phyloP scores from a whole-genome alignment of 2,329 filamentous ascomycete species.

The Trichoderma afroharzianum region DNA sequence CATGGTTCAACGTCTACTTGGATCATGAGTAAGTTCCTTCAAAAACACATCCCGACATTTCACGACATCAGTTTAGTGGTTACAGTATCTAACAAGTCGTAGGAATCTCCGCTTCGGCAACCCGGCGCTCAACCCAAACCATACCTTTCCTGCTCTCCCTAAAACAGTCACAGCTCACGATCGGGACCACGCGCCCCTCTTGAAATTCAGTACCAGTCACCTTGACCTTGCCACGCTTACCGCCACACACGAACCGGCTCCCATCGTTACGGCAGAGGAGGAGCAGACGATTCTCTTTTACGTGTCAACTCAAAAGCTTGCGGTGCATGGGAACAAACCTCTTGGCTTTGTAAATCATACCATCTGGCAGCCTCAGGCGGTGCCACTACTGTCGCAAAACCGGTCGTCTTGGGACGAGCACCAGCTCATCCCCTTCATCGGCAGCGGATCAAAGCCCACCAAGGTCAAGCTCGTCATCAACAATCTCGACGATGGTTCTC shows the following conservation, averaged over 20 bases:
- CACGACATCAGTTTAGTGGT: too few species aligned
- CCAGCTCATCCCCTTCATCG: conserved; percentile 24
- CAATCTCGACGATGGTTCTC: conserved; percentile 33
- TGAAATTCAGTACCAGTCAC: conserved; percentile 3
- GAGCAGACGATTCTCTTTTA: conserved; percentile 25
- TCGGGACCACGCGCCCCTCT: background rate
- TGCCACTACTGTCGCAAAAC: conserved; percentile 22
- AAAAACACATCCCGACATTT: background rate
- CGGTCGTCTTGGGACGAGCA: conserved; percentile 24
- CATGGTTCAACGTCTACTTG: conserved; percentile 25
- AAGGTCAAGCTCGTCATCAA: conserved; percentile 31
- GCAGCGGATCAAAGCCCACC: conserved; percentile 11
- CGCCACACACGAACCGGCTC: background rate
- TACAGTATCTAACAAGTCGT: background rate
- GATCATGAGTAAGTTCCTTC: conserved; percentile 26
- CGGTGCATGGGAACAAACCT: conserved; percentile 23
- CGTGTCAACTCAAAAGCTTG: conserved; percentile 25
- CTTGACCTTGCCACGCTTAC: conserved; percentile 16
- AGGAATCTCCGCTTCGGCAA: conserved; percentile 27
- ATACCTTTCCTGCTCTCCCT: conserved; percentile 20
- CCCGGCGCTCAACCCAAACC: conserved; percentile 21
- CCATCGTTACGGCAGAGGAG: conserved; percentile 9
- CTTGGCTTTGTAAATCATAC: conserved; percentile 29
- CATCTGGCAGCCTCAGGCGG: conserved; percentile 23
- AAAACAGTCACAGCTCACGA: conserved; percentile 12